Evolutionary conservation across 768 basidiomycete genomes (phyloP).

Genomic region (Tricholoma sp.): DNA sequence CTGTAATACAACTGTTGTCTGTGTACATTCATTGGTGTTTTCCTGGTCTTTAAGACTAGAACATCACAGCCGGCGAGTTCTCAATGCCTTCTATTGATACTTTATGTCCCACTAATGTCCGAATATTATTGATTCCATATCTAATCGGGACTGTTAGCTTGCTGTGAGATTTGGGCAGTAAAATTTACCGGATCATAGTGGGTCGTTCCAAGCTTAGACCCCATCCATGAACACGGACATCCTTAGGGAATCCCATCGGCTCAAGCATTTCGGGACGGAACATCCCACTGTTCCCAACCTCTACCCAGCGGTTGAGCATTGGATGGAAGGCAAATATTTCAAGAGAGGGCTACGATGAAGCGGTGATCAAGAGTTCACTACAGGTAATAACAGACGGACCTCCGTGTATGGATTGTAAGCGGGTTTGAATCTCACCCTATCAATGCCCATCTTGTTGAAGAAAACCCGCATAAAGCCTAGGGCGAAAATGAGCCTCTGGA

Average conservation of each 20-base stretch:
- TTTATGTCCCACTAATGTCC: constrained; percentile 96
- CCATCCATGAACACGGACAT: constrained; percentile 96
- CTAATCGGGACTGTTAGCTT: constrained; percentile 31
- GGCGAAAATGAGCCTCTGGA: background rate
- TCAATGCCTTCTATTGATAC: constrained; percentile 87
- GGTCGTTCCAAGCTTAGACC: constrained; percentile 92
- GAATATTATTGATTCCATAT: constrained; percentile 96
- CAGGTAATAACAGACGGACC: constrained; percentile 31
- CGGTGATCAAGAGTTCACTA: constrained; percentile 1
- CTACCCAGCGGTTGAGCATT: constrained; percentile 89
- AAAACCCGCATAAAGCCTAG: constrained; percentile 97
- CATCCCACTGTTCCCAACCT: constrained; percentile 99
- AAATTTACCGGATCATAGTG: constrained; percentile 91
- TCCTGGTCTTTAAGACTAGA: constrained; percentile 42
- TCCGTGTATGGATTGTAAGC: constrained; percentile 99
- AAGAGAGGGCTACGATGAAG: constrained; percentile 66
- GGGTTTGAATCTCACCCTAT: constrained; percentile 93
- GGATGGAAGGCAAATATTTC: constrained; percentile 99
- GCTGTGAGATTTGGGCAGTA: background rate
- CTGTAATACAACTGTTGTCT: background rate
- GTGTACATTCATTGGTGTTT: constrained; percentile 2
- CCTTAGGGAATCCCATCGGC: constrained; percentile 97
- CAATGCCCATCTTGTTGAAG: constrained; percentile 97
- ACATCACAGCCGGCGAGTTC: constrained; percentile 85
- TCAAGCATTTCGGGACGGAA: constrained; percentile 99